These are phyloP conservation scores for Dorcoceras hygrometricum DNA, from an alignment of 257 asterid genomes.

Conservation along the genomic window DNA sequence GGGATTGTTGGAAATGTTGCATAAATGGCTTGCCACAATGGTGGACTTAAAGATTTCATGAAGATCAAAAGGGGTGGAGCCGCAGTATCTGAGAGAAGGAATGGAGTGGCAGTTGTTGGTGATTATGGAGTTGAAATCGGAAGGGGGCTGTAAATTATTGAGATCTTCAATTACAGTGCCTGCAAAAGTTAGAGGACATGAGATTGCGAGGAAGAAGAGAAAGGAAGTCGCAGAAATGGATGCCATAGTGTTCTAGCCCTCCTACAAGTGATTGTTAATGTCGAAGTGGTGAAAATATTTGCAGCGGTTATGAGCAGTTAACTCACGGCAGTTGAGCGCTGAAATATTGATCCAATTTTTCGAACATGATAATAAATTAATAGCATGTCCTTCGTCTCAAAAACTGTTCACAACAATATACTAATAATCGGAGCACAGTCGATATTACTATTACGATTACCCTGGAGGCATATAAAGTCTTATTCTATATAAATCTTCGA, in stretches of 20 bases:
- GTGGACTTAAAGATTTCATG: conserved; percentile 49
- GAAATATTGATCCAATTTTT: no score
- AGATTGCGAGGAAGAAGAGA: conserved; percentile 15
- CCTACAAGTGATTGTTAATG: no score
- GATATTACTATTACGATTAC: no score
- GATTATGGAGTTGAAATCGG: conserved; percentile 53
- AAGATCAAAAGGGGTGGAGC: conserved; percentile 37
- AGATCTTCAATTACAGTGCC: conserved; percentile 51
- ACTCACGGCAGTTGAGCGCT: not conserved
- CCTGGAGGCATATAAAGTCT: no score
- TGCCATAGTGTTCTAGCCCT: conserved; percentile 25
- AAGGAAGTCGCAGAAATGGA: conserved; percentile 25
- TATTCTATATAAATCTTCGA: no score
- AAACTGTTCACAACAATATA: no score
- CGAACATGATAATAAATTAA: no score
- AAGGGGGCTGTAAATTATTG: conserved; percentile 46
- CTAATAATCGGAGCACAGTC: no score
- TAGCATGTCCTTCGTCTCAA: no score
- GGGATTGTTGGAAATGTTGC: conserved; percentile 49
- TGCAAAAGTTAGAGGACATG: conserved; percentile 21
- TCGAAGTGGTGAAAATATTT: not conserved
- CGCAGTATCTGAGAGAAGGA: conserved; percentile 58
- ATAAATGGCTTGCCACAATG: conserved; percentile 55
- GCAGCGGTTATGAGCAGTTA: not conserved
- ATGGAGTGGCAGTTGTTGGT: conserved; percentile 44